Evolutionary conservation across 108 stramenopile genomes (phyloP), one percentile per base, ranked within the genome.

Genomic region (Fragilariopsis cylindrus): DNA sequence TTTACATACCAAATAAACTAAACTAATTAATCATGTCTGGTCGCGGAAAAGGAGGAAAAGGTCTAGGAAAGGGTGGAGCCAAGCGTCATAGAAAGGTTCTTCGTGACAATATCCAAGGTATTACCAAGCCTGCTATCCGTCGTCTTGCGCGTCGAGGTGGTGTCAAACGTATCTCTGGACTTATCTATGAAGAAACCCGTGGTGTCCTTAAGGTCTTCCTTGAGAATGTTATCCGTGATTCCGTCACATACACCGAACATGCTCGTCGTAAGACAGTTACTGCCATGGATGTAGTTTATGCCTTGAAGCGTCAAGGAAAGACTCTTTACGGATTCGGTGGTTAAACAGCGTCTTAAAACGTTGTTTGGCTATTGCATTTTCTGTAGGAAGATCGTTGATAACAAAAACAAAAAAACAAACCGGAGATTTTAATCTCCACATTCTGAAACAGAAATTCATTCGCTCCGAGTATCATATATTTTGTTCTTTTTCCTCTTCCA

Each of bases 71-170:
- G 87, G 93, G 93, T 70, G 93, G 93, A 68, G 94, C 97, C 88
- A 98, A 97, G 97, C 96, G 97, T 84, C 97, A 98, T 84, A 90
- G 95, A 73, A 98, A 97, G 95, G 97, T 98, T 57, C 92, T 98
- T 65, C 90, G 98, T 74, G 98, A 98, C 79, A 97, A 99, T 88
- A 96, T 99, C 97, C 97, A 98, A 85, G 98, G 98, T 81, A 97
- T 98, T 85, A 98, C 98, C 93, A 99, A 98, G 97, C 97, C 98
- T 75, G 97, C 97, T 70, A 99, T 99, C 84, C 96, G 97, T 69
- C 97, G 97, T 88, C 90, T 99, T 45, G 98, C 98, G 16, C 97
- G 98, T 90, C 96, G 98, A 91, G 98, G 98, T 71, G 90, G 96
- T 85, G 97, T 99, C 71, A 99, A 99, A 94, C 97, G 98, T 90